These are phyloP conservation scores for Pythium sukuiense DNA, from an alignment of 352 stramenopile genomes.

Conservation along the genomic window DNA sequence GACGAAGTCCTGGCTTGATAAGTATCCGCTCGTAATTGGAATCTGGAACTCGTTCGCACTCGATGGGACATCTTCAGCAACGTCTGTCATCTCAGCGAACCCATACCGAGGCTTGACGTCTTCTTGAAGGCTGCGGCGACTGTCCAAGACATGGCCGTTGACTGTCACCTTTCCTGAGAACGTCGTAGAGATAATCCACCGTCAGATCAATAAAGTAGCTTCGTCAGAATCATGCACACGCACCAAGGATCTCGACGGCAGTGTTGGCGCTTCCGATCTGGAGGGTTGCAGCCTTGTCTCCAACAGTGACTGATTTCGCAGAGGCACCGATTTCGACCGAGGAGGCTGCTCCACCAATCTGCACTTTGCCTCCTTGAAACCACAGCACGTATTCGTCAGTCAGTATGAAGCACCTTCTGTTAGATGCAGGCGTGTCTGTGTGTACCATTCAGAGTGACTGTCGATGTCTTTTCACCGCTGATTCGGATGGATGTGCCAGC, in stretches of 20 bases:
- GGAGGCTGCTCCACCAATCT: conserved; percentile 14
- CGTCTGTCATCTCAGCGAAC: not conserved
- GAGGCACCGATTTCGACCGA: not conserved
- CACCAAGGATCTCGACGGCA: conserved; percentile 17
- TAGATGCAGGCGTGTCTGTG: not conserved
- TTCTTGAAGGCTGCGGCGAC: conserved; percentile 7
- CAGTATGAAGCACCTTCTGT: not conserved
- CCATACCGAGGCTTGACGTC: conserved; percentile 1
- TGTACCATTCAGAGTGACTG: not conserved
- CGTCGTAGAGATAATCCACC: not conserved
- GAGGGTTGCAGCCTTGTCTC: conserved; percentile 11
- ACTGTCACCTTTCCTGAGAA: conserved; percentile 45
- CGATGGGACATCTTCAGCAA: conserved; percentile 2
- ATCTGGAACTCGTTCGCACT: conserved; percentile 4
- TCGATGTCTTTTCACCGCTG: not conserved
- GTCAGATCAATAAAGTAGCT: not conserved
- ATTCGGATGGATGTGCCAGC: not conserved
- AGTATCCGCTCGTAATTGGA: conserved; percentile 1
- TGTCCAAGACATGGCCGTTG: conserved; percentile 41
- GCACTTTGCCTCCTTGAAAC: not conserved
- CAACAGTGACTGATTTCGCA: conserved; percentile 3
- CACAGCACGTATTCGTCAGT: not conserved
- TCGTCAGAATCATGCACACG: not conserved
- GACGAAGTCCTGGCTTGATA: not conserved
- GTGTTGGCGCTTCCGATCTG: conserved; percentile 16